Evolutionary conservation across 805 yeast genomes (phyloP).

Genomic region (Cyberlindnera maclurae): DNA sequence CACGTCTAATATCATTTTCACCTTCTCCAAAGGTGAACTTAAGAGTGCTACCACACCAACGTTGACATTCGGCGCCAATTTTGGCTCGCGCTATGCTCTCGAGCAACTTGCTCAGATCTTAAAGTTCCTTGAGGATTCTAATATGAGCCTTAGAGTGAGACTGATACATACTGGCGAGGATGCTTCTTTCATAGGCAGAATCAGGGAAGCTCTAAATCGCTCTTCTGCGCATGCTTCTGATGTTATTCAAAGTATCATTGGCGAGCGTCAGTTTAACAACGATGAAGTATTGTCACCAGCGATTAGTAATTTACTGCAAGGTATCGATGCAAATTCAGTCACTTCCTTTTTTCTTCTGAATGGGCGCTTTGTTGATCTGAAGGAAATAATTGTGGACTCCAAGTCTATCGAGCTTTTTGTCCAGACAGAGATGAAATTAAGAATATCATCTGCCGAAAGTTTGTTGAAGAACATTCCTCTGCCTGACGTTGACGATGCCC

Average conservation of each 20-base stretch:
- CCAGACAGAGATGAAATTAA: conserved; percentile 39
- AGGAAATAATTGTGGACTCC: conserved; percentile 17
- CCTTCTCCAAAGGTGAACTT: conserved; percentile 11
- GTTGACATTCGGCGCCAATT: conserved; percentile 55
- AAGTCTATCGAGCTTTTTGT: conserved; percentile 32
- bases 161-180: conserved; percentile 25
- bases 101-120: conserved; percentile 38
- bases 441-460: conserved; percentile 30
- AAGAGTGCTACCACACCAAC: conserved; percentile 21
- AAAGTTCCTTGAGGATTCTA: conserved; percentile 18
- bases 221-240: conserved; percentile 14
- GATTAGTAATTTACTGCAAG: conserved; percentile 21
- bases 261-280: conserved; percentile 10
- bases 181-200: conserved; percentile 13
- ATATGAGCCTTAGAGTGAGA: conserved; percentile 32
- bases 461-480: conserved; percentile 15
- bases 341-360: conserved; percentile 40
- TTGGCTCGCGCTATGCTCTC: conserved; percentile 31
- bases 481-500: conserved; percentile 11
- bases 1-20: conserved; percentile 15
- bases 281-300: conserved; percentile 1
- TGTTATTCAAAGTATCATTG: conserved; percentile 8
- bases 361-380: conserved; percentile 43
- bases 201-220: conserved; percentile 12
- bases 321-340: conserved; percentile 26